Evolutionary conservation across 2,329 filamentous ascomycete genomes (phyloP).

Genomic region (Claviceps purpurea): DNA sequence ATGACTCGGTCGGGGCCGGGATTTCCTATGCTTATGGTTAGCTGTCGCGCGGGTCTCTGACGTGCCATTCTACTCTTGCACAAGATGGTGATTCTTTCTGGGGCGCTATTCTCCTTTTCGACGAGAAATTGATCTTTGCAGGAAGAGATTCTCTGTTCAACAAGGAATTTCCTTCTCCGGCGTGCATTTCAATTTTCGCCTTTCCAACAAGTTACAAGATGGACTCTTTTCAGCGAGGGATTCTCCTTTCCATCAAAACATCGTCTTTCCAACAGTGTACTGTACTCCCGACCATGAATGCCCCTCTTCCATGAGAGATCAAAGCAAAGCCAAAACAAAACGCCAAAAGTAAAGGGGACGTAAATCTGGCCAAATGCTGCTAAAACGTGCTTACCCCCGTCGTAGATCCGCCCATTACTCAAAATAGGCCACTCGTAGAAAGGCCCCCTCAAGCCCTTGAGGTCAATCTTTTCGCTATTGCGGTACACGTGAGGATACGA

Average conservation of each 20-base stretch:
- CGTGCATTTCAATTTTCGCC: too few species aligned
- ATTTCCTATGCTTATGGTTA: conserved; percentile 26
- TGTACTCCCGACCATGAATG: too few species aligned
- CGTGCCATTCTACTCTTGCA: background rate
- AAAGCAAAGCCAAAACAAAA: too few species aligned
- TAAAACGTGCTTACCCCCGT: conserved; percentile 30
- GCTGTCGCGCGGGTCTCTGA: background rate
- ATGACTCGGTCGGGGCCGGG: conserved; percentile 51
- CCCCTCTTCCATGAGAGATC: too few species aligned
- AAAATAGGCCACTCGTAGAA: conserved; percentile 53
- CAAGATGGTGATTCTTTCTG: background rate
- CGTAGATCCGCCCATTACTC: conserved; percentile 33
- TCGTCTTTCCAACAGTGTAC: too few species aligned
- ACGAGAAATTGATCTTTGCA: too few species aligned
- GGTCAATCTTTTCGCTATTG: conserved; percentile 49
- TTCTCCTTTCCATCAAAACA: too few species aligned
- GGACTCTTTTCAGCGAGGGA: too few species aligned
- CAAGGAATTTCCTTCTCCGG: too few species aligned
- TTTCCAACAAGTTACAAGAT: too few species aligned
- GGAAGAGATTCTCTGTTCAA: too few species aligned
- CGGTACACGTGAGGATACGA: conserved; percentile 46
- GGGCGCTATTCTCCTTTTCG: background rate
- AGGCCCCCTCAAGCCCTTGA: conserved; percentile 37
- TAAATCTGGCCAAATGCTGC: conserved; percentile 1
- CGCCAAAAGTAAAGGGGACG: background rate